Percentiles rank a stretch among this genome's conserved stretches.
Evolutionary conservation across 139 green algal genomes (phyloP).

Genomic region (Astrephomene gubernaculifera): DNA sequence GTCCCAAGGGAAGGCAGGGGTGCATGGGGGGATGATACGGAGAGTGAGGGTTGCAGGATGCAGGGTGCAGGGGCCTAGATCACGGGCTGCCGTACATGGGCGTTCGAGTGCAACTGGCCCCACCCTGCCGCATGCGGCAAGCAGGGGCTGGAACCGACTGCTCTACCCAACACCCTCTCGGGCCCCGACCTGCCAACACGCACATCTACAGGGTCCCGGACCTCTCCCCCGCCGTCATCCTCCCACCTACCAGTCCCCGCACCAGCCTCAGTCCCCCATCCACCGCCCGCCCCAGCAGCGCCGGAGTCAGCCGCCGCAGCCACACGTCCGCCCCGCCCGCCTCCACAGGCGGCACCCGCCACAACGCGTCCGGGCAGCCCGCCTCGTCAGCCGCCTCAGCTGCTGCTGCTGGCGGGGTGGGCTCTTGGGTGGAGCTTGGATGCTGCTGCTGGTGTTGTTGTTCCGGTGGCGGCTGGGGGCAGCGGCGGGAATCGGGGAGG

Average conservation of each 20-base stretch:
- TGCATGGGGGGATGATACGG: no score
- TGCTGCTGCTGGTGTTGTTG: not conserved
- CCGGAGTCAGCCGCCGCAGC: slow-evolving; percentile 18
- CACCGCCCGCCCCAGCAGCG: not conserved
- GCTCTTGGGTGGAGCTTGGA: not conserved
- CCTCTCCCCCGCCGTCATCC: no score
- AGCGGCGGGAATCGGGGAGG: no score
- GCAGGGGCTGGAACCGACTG: not conserved
- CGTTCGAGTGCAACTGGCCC: not conserved
- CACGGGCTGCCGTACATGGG: not conserved
- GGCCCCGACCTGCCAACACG: not conserved
- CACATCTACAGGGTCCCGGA: not conserved
- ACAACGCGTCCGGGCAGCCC: not conserved
- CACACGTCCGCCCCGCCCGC: slow-evolving; percentile 23
- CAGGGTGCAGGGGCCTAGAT: not conserved
- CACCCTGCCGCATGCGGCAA: no score
- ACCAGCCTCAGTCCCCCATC: slow-evolving; percentile 9
- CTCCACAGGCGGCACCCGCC: not conserved
- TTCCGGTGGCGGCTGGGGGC: no score
- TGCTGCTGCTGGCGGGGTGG: not conserved
- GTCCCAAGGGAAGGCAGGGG: not conserved
- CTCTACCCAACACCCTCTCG: not conserved
- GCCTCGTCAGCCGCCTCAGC: not conserved
- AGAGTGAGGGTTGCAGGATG: not conserved
- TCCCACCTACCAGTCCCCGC: not conserved